Evolutionary conservation across 2,329 filamentous ascomycete species (phyloP).

Genomic region (Fusarium torulosum): DNA sequence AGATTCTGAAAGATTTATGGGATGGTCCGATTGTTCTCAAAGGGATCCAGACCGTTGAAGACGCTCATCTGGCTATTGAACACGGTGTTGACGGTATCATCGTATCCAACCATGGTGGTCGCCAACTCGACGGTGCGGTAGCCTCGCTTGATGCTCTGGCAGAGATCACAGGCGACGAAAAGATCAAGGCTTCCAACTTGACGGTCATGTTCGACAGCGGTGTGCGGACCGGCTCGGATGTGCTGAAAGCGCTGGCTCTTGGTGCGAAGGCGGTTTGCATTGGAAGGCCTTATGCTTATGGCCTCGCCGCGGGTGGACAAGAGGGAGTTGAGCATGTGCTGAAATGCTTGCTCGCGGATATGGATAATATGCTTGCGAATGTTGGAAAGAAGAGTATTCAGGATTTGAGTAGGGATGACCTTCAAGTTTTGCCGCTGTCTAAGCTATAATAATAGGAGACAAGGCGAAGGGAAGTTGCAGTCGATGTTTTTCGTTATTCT

Average conservation of each 20-base stretch:
- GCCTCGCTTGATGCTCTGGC: slow-evolving; percentile 67
- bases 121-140: slow-evolving; percentile 57
- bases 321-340: slow-evolving; percentile 68
- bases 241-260: slow-evolving; percentile 57
- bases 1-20: slow-evolving; percentile 70
- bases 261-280: slow-evolving; percentile 59
- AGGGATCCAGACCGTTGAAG: slow-evolving; percentile 57
- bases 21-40: slow-evolving; percentile 63
- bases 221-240: slow-evolving; percentile 56
- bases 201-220: slow-evolving; percentile 66
- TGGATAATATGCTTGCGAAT: slow-evolving; percentile 68
- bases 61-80: slow-evolving; percentile 55
- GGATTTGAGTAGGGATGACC: slow-evolving; percentile 36
- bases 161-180: slow-evolving; percentile 66
- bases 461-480: too few species aligned
- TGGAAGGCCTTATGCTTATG: slow-evolving; percentile 57
- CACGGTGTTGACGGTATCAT: slow-evolving; percentile 57
- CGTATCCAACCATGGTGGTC: slow-evolving; percentile 59
- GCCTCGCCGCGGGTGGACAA: slow-evolving; percentile 53
- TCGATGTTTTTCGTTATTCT: too few species aligned
- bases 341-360: slow-evolving; percentile 56
- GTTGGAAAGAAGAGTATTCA: slow-evolving; percentile 61
- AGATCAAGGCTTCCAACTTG: slow-evolving; percentile 52
- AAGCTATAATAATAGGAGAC: slow-evolving; percentile 20
- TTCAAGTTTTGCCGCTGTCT: slow-evolving; percentile 20